Evolutionary conservation across 805 yeast genomes (phyloP), one percentile per base, ranked within the genome.

Genomic region (Yarrowia sp.): DNA sequence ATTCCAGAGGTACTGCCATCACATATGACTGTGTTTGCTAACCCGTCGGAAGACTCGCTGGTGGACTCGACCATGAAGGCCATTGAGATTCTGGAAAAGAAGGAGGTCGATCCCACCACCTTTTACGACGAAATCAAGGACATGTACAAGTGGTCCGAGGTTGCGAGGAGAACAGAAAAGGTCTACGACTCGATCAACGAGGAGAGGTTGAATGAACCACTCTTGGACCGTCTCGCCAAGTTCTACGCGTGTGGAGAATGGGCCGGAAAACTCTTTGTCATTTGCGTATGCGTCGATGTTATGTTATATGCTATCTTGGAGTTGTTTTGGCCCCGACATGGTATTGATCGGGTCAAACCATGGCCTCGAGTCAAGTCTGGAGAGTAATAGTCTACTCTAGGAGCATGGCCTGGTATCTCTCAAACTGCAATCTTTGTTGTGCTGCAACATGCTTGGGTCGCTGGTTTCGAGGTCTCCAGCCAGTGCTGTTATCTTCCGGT

Each of bases 1-100:
- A 92, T 95, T 41, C 98, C 98, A 0, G 99, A 95, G 72, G 98
- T 95, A 4, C 76, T 95, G 40, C 99, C 99, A 0, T 81, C 82
- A 24, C 89, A 92, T 71, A 95, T 95, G 98, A 92, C 96, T 0
- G 88, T 88, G 1, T 95, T 89, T 75, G 92, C 98, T 0, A 82
- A 86, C 16, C 96, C 98, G 0, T 89, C 93, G 3, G 97, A 90
- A 61, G 90, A 89, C 66, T 86, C 95, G 1, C 76, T 95, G 44
- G 90, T 88, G 1, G 82, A 81, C 3, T 88, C 92, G 8, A 84
- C 93, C 0, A 75, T 85, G 41, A 75, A 79, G n/a, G 98, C 96
- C 0, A 88, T 93, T 12, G 73, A 78, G 1, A 74, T 82, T 63
- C 78, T 91, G 35, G 81, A 84, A 66, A 77, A 82, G 1, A 83